Conservation (phyloP, 306 rosid genomes). For the Elaeagnus macrophylla region DNA sequence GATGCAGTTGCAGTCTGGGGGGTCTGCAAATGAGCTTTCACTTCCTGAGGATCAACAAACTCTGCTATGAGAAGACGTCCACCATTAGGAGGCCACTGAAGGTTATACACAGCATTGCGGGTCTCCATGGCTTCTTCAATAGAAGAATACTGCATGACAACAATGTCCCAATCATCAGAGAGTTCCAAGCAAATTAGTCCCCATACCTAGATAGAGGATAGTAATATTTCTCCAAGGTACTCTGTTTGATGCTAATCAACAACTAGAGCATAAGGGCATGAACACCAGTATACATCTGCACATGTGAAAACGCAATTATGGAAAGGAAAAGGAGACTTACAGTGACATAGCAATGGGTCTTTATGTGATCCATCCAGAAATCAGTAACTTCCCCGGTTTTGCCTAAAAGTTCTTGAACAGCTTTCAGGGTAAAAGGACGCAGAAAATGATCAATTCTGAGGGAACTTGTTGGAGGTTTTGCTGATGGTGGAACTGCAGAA, state of each 20-base stretch:
- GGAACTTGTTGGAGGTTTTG: slow-evolving; percentile 66
- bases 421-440: slow-evolving; percentile 94
- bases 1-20: slow-evolving; percentile 34
- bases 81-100: slow-evolving; percentile 97
- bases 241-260: not conserved
- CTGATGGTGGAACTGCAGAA: slow-evolving; percentile 79
- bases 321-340: slow-evolving; percentile 37
- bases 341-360: slow-evolving; percentile 97
- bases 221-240: not conserved
- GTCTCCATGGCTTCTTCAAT: slow-evolving; percentile 79
- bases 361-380: slow-evolving; percentile 99
- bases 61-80: slow-evolving; percentile 81
- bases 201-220: not conserved
- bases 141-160: slow-evolving; percentile 57
- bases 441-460: slow-evolving; percentile 76
- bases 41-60: slow-evolving; percentile 83
- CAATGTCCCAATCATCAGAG: slow-evolving; percentile 1
- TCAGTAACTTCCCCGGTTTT: slow-evolving; percentile 64
- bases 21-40: slow-evolving; percentile 33
- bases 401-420: slow-evolving; percentile 90
- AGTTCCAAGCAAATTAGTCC: not conserved
- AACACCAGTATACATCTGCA: not conserved
- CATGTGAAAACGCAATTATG: not conserved
- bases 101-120: slow-evolving; percentile 77
- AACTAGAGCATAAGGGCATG: not conserved